These are phyloP conservation scores for Aureobasidium sp. DNA, from an alignment of 2,329 filamentous ascomycete species.

Conservation along the genomic window DNA sequence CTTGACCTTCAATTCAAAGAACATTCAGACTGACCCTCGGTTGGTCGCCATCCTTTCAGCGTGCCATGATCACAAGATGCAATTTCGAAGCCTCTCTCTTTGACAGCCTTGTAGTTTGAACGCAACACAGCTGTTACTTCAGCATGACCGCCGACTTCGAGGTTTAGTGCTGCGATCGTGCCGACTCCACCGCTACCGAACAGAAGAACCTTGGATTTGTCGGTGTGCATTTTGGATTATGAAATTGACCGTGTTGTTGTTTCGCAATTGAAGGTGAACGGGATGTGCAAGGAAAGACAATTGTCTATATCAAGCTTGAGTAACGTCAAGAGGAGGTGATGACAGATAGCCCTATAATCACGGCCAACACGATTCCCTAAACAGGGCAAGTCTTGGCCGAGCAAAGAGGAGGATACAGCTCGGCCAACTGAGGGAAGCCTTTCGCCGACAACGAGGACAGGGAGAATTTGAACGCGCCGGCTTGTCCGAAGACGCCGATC, in stretches of 20 bases:
- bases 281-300: not conserved
- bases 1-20: not conserved
- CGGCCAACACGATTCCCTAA: not conserved
- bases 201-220: slow-evolving; percentile 36
- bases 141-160: slow-evolving; percentile 44
- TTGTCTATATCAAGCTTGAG: slow-evolving; percentile 8
- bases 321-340: not conserved
- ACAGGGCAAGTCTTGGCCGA: slow-evolving; percentile 3
- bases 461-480: not conserved
- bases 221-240: not conserved
- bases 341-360: not conserved
- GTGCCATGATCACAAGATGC: slow-evolving; percentile 47
- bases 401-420: not conserved
- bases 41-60: slow-evolving; percentile 42
- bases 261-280: not conserved
- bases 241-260: not conserved
- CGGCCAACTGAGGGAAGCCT: not conserved
- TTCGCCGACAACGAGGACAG: not conserved
- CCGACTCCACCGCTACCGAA: slow-evolving; percentile 49
- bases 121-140: slow-evolving; percentile 46
- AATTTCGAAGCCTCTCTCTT: slow-evolving; percentile 43
- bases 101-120: slow-evolving; percentile 46
- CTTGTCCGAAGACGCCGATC: slow-evolving; percentile 4
- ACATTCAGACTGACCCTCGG: not conserved
- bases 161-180: slow-evolving; percentile 46